Evolutionary conservation across 1,284 basidiomycete species (phyloP), one percentile per base, ranked within the genome.

Genomic region (Cryptococcus neoformans): DNA sequence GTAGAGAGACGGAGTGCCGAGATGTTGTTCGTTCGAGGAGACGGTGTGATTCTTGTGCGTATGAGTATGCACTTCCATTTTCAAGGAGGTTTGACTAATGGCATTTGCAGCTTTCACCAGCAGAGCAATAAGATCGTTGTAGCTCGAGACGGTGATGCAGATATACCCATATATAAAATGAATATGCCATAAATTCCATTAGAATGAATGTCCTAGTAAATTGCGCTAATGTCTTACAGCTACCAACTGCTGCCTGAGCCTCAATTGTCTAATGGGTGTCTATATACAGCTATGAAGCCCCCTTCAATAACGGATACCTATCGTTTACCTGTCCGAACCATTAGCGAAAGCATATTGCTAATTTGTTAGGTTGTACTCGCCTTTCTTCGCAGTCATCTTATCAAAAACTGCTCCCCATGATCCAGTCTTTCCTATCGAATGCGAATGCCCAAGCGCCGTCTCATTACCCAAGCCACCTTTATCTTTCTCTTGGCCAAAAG

Each of bases 11-110:
- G 94, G 67, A 94, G 90, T 77, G 87, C 94, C 82, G 92, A 95
- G 58, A 99, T 99, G 95, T 82, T 99, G 52, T 99, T 98, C 70
- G 94, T 99, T 1, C 83, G 95, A 74, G 95, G 95, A 54, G 93
- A 96, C 74, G 90, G 92, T 59, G 92, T 95, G 12, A 94, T 95
- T 63, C 79, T 95, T 74, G 91, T 92, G 62, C 61, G 38, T 12
- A 9, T 53, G 21, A 17, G 36, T 7, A n/a, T 34, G 16, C 6
- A 8, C 11, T 36, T 37, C n/a, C n/a, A n/a, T n/a, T n/a, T 17
- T 52, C n/a, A 17, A 41, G 36, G 28, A 5, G 39, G 14, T 40
- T 41, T 17, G 46, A 36, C 51, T 12, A 17, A 42, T 7, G 34
- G 7, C 4, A 38, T 6, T 16, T 17, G 40, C 46, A 67, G 65